Percentiles rank a stretch among this genome's conserved stretches.
These are phyloP conservation scores for Funneliformis geosporum DNA, from an alignment of 192 early-diverging fungal genomes.

Conservation along the genomic window DNA sequence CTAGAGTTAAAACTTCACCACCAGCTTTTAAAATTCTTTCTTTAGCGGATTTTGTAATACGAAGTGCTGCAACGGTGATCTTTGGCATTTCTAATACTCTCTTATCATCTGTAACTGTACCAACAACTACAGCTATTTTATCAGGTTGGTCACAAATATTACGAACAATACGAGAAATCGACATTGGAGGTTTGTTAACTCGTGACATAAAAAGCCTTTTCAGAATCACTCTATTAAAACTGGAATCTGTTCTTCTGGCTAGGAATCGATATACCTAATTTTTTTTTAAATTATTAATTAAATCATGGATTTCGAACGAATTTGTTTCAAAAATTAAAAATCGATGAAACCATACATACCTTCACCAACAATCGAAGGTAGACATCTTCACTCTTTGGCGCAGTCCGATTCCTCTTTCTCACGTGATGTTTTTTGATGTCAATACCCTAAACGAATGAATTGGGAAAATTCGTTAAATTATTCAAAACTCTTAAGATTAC, in stretches of 20 bases:
- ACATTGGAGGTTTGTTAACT: slow-evolving; percentile 94
- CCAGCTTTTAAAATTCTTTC: slow-evolving; percentile 98
- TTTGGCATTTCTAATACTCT: slow-evolving; percentile 86
- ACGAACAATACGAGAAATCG: slow-evolving; percentile 82
- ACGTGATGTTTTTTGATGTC: slow-evolving; percentile 99
- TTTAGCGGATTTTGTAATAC: slow-evolving; percentile 93
- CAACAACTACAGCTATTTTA: slow-evolving; percentile 94
- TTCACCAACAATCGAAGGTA: slow-evolving; percentile 99
- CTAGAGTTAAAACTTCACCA: slow-evolving; percentile 97
- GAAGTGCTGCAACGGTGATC: slow-evolving; percentile 93
- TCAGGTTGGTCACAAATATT: slow-evolving; percentile 73
- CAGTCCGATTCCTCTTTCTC: slow-evolving; percentile 87
- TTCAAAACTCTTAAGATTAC: background rate
- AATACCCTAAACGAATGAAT: slow-evolving; percentile 77
- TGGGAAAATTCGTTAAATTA: background rate
- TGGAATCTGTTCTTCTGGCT: slow-evolving; percentile 96
- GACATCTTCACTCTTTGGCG: slow-evolving; percentile 92
- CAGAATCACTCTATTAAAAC: slow-evolving; percentile 99
- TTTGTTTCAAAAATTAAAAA: background rate
- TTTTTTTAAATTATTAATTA: background rate
- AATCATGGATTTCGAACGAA: background rate
- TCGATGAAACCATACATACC: slow-evolving; percentile 37
- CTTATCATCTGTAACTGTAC: slow-evolving; percentile 95
- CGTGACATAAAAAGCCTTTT: slow-evolving; percentile 99
- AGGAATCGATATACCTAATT: slow-evolving; percentile 95